Evolutionary conservation across 371 early-diverging fungal genomes (phyloP).

Genomic region (Syncephalastrum racemosum): DNA sequence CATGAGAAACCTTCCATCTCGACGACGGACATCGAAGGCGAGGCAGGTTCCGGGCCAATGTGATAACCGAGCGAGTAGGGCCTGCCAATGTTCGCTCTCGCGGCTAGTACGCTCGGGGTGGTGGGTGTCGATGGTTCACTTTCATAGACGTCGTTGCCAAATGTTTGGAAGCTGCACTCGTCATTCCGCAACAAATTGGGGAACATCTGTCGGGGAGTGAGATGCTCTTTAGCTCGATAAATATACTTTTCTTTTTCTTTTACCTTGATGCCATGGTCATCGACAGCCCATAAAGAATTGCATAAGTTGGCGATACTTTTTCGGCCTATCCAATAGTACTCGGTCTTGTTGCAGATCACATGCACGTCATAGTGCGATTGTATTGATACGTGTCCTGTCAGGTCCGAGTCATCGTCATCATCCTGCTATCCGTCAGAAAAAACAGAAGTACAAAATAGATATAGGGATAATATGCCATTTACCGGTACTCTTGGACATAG

Average conservation of each 20-base stretch:
- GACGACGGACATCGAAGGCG: conserved; percentile 24
- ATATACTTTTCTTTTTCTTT: background rate
- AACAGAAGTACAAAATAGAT: background rate
- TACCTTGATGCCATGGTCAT: conserved; percentile 71
- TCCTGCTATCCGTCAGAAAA: conserved; percentile 9
- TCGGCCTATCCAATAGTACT: conserved; percentile 72
- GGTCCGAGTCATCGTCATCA: conserved; percentile 30
- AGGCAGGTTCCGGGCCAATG: conserved; percentile 29
- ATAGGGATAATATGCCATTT: background rate
- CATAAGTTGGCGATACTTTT: conserved; percentile 54
- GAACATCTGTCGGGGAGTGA: conserved; percentile 31
- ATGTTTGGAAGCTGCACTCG: conserved; percentile 31
- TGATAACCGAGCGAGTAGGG: conserved; percentile 43
- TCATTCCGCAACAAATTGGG: conserved; percentile 43
- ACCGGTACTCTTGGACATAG: conserved; percentile 41
- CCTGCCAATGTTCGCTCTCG: conserved; percentile 24
- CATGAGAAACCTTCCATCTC: conserved; percentile 26
- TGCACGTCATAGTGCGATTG: conserved; percentile 57
- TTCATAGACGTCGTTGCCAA: conserved; percentile 23
- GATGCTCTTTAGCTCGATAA: background rate
- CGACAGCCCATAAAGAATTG: conserved; percentile 76
- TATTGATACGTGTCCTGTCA: conserved; percentile 15
- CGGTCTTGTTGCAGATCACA: conserved; percentile 62
- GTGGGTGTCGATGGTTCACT: conserved; percentile 43
- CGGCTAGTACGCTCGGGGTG: conserved; percentile 32